A percentile compares a stretch with the other conserved stretches of the same genome.
Evolutionary conservation across 1,284 basidiomycete genomes (phyloP).

Genomic region (Austropuccinia psidii): DNA sequence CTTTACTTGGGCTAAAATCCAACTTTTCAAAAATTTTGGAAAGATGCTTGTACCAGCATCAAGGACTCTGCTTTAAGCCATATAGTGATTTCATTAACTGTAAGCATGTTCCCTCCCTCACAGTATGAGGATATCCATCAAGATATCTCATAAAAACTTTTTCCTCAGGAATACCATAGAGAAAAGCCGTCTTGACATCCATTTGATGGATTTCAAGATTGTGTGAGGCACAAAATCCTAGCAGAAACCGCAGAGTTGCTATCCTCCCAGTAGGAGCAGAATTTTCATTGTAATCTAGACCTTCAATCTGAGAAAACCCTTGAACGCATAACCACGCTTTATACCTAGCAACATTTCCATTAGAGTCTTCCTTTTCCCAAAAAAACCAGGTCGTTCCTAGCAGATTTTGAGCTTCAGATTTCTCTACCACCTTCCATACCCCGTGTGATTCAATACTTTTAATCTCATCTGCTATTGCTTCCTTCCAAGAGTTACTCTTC

Average conservation of each 20-base stretch:
- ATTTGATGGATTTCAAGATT: slow-evolving; percentile 30
- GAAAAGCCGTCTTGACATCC: slow-evolving; percentile 36
- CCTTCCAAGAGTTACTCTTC: no score
- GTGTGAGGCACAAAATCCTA: slow-evolving; percentile 23
- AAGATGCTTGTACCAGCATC: not conserved
- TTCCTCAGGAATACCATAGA: slow-evolving; percentile 31
- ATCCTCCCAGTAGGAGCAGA: slow-evolving; percentile 29
- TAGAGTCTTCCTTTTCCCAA: no score
- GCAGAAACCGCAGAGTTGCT: slow-evolving; percentile 20
- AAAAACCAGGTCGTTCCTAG: no score
- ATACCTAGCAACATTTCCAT: no score
- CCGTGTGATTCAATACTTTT: no score
- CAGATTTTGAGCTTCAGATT: no score
- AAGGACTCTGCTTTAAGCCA: not conserved
- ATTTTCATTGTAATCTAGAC: slow-evolving; percentile 36
- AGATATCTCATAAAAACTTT: not conserved
- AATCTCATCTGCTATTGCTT: no score
- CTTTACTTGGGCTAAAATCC: no score
- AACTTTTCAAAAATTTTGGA: not conserved
- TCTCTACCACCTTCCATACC: no score
- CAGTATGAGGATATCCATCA: not conserved
- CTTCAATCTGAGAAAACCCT: slow-evolving; percentile 35
- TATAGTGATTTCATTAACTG: not conserved
- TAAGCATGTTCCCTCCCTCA: not conserved
- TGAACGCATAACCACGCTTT: slow-evolving; percentile 36